These are phyloP conservation scores for Aspergillus taichungensis DNA, from an alignment of 495 filamentous ascomycete genomes.

Conservation along the genomic window DNA sequence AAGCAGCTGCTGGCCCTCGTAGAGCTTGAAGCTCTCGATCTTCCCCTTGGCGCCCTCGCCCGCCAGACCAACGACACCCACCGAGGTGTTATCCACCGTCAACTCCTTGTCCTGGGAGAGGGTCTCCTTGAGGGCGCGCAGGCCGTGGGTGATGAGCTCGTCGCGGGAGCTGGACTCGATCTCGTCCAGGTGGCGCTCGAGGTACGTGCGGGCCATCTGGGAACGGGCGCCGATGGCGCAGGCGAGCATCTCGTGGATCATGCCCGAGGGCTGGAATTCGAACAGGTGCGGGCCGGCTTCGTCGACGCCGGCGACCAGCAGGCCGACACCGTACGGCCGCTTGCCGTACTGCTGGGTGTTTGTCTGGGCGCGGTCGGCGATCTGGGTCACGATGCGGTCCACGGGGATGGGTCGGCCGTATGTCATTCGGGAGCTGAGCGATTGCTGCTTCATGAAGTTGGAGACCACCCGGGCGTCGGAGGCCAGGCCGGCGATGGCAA, in stretches of 20 bases:
- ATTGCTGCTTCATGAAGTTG: constrained; percentile 99
- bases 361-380: constrained; percentile 91
- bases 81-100: constrained; percentile 89
- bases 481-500: constrained; percentile 93
- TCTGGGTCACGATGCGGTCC: constrained; percentile 76
- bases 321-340: constrained; percentile 90
- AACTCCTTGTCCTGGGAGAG: constrained; percentile 95
- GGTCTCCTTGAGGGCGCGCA: constrained; percentile 89
- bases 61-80: constrained; percentile 68
- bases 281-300: constrained; percentile 89
- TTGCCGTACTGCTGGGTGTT: constrained; percentile 98
- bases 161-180: constrained; percentile 67
- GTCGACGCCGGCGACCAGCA: constrained; percentile 90
- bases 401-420: constrained; percentile 90
- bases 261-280: constrained; percentile 93
- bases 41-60: constrained; percentile 40
- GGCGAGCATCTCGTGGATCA: constrained; percentile 94
- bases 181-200: constrained; percentile 81
- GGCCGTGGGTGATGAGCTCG: constrained; percentile 81
- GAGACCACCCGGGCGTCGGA: constrained; percentile 98
- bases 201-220: constrained; percentile 94
- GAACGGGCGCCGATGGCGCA: constrained; percentile 91
- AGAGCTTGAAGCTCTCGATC: constrained; percentile 80
- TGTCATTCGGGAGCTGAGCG: constrained; percentile 85
- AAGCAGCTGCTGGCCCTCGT: constrained; percentile 78